Evolutionary conservation across 306 rosid species (phyloP).

Genomic region (Begonia masoniana): DNA sequence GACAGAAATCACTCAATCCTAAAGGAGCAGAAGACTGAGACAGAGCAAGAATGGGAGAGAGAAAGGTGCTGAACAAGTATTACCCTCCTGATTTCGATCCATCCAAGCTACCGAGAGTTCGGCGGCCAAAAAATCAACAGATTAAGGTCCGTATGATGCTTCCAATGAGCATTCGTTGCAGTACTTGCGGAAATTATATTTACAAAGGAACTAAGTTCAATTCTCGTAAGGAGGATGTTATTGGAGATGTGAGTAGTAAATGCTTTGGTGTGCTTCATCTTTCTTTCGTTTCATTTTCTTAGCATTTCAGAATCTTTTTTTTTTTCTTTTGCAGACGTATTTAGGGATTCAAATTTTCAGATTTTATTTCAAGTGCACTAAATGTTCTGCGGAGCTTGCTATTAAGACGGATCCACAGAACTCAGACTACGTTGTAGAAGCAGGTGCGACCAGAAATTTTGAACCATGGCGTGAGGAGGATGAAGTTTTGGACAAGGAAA

Average conservation of each 20-base stretch:
- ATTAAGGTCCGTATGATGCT: slow-evolving; percentile 97
- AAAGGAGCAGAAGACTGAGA: not conserved
- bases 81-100: slow-evolving; percentile 96
- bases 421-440: slow-evolving; percentile 79
- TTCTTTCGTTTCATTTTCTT: too few relatives aligned
- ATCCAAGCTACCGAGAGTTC: slow-evolving; percentile 52
- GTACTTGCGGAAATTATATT: slow-evolving; percentile 58
- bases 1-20: too few relatives aligned
- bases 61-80: slow-evolving; percentile 84
- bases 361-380: slow-evolving; percentile 80
- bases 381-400: slow-evolving; percentile 74
- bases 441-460: slow-evolving; percentile 44
- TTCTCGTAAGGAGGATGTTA: slow-evolving; percentile 40
- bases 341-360: slow-evolving; percentile 79
- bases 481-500: slow-evolving; percentile 39
- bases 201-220: slow-evolving; percentile 52
- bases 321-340: slow-evolving; percentile 48
- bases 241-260: slow-evolving; percentile 20
- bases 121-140: slow-evolving; percentile 71
- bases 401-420: slow-evolving; percentile 89
- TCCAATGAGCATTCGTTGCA: slow-evolving; percentile 96
- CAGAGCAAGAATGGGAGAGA: slow-evolving; percentile 58
- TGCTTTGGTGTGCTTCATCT: too few relatives aligned
- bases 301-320: not conserved
- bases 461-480: slow-evolving; percentile 88